phyloP scores from a whole-genome alignment of 306 rosid genomes.

The Rubus idaeus region DNA sequence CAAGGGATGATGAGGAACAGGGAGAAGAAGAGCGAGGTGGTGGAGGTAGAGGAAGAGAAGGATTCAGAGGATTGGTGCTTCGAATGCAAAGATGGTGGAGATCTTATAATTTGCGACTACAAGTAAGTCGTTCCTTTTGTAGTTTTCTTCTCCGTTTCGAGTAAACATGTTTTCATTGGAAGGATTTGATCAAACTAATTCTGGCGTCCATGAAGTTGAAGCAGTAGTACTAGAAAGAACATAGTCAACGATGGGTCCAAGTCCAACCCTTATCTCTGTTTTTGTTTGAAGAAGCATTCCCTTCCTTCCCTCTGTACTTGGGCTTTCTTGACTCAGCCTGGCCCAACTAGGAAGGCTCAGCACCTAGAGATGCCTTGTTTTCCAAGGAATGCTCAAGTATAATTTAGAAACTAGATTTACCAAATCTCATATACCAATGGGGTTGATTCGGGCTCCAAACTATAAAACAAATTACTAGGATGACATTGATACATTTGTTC shows the following conservation, averaged over 20 bases:
- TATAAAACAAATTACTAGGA: neutral
- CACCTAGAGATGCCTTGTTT: neutral
- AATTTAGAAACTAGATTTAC: neutral
- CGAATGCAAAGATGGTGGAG: slow-evolving; percentile 57
- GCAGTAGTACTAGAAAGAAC: neutral
- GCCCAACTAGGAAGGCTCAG: too few relatives aligned
- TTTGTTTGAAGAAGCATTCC: neutral
- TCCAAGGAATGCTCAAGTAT: neutral
- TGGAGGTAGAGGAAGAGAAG: neutral
- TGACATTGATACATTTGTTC: neutral
- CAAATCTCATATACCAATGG: neutral
- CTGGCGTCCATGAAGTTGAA: neutral
- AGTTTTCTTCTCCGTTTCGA: neutral
- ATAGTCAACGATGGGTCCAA: neutral
- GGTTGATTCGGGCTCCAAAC: neutral
- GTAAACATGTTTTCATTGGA: neutral
- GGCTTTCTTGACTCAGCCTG: neutral
- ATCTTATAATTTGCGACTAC: slow-evolving; percentile 39
- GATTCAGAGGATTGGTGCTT: slow-evolving; percentile 54
- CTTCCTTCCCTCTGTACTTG: neutral
- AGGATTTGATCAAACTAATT: too few relatives aligned
- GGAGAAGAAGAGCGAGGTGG: neutral
- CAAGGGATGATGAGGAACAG: slow-evolving; percentile 4
- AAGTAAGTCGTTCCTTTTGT: slow-evolving; percentile 19
- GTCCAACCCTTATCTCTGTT: neutral